Evolutionary conservation across 23 red algal genomes (phyloP).

Genomic region (Gracilaria vermiculophylla): DNA sequence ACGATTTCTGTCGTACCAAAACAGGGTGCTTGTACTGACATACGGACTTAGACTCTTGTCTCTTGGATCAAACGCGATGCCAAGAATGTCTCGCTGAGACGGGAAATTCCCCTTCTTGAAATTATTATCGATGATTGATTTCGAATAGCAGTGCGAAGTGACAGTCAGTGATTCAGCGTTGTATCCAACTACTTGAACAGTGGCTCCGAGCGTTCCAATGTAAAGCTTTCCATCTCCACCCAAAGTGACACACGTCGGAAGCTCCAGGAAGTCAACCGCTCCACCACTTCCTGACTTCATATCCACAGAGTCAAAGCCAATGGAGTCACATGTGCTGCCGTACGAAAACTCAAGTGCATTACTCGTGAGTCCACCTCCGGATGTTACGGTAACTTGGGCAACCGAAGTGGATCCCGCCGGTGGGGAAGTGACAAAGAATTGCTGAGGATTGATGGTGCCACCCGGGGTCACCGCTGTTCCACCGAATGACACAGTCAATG

Average conservation of each 20-base stretch:
- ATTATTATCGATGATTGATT: neutral
- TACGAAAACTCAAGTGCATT: slow-evolving; percentile 46
- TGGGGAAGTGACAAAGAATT: slow-evolving; percentile 43
- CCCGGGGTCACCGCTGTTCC: neutral
- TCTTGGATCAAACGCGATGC: slow-evolving; percentile 46
- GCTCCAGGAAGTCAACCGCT: slow-evolving; percentile 4
- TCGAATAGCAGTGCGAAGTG: slow-evolving; percentile 37
- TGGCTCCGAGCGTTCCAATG: slow-evolving; percentile 46
- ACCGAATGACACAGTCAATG: slow-evolving; percentile 46
- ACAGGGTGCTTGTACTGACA: slow-evolving; percentile 40
- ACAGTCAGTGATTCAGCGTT: neutral
- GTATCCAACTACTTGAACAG: slow-evolving; percentile 42
- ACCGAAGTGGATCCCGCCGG: neutral
- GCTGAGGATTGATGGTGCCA: neutral
- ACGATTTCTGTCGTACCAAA: slow-evolving; percentile 27
- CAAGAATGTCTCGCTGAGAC: slow-evolving; percentile 43
- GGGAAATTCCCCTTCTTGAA: slow-evolving; percentile 16
- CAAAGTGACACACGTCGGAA: slow-evolving; percentile 23
- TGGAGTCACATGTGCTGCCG: slow-evolving; percentile 34
- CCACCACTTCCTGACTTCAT: slow-evolving; percentile 19
- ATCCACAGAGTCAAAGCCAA: slow-evolving; percentile 10
- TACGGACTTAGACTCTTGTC: slow-evolving; percentile 28
- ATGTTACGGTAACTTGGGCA: slow-evolving; percentile 31
- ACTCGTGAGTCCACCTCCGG: neutral
- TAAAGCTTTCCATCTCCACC: slow-evolving; percentile 45